Evolutionary conservation across 23 red algal genomes (phyloP).

Genomic region (Gracilaria vermiculophylla): DNA sequence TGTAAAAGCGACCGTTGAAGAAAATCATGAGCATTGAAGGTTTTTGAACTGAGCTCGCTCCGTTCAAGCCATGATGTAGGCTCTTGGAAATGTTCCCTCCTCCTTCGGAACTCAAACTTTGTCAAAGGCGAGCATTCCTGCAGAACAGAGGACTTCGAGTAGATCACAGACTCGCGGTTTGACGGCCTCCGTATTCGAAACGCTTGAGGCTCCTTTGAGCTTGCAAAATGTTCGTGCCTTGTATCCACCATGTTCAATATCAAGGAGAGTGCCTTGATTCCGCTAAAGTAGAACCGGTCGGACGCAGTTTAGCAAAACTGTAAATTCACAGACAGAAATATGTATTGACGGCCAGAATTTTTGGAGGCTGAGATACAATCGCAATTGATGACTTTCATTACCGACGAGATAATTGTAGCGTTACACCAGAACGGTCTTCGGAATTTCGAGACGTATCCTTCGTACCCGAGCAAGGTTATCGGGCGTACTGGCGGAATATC

Average conservation of each 20-base stretch:
- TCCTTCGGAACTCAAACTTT: not conserved
- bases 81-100: slow-evolving; percentile 16
- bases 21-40: slow-evolving; percentile 55
- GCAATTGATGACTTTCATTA: too few relatives aligned
- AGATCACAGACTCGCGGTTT: slow-evolving; percentile 1
- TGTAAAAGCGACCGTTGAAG: slow-evolving; percentile 35
- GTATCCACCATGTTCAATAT: not conserved
- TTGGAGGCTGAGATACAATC: too few relatives aligned
- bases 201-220: slow-evolving; percentile 14
- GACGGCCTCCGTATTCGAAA: slow-evolving; percentile 10
- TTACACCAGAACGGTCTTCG: too few relatives aligned
- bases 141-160: not conserved
- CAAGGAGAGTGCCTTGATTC: not conserved
- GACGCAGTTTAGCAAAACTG: too few relatives aligned
- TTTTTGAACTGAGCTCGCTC: slow-evolving; percentile 21
- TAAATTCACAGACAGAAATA: too few relatives aligned
- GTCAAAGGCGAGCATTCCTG: not conserved
- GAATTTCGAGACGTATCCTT: too few relatives aligned
- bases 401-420: too few relatives aligned
- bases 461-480: too few relatives aligned
- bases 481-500: too few relatives aligned
- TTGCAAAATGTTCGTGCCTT: not conserved
- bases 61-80: slow-evolving; percentile 49
- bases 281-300: too few relatives aligned
- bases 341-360: too few relatives aligned